Evolutionary conservation across 176 grass and related monocot genomes (phyloP), one percentile per base, ranked within the genome.

Genomic region (Zea luxurians): DNA sequence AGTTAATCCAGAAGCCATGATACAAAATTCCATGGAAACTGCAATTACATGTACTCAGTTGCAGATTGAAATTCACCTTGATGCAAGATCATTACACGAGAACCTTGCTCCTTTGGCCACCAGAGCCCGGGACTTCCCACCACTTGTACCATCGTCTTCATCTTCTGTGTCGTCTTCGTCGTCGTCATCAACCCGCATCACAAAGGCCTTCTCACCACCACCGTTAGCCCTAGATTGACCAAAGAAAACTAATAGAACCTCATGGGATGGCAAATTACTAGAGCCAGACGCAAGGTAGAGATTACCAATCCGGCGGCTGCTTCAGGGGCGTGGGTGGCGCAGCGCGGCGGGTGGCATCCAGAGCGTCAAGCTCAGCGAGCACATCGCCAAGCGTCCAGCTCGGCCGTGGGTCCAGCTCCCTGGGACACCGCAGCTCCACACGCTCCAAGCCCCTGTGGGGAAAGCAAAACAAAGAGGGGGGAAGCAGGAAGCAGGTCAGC

Each of bases 181-280:
- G 3, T 84, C 86, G 40, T 88, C 86, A 3, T 80, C 86, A 48
- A 88, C 72, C 27, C 86, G 64, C 86, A 88, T 88, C 57, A 88
- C 77, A 58, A 88, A 88, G 17, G 77, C 65, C 41, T 89, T 89
- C 70, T 75, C 70, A 41, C 6, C 15, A 20, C 64, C 37, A 16
- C 37, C 1, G 3, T 5, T 63, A 61, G 68, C 74, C 86, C 86
- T 84, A 57, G 64, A 42, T 84, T 41, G 15, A 84, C 9, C 8
- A 74, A 62, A 75, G 1, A 63, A 45, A 77, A 40, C 64, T 44
- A 15, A 3, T 52, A 3, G 5, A 40, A 74, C 18, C 27, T 61
- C 16, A 71, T 37, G 47, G 13, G 13, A 11, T 0, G 0, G 70
- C 4, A 55, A 76, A 70, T 7, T 34, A 63, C 7, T 6, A 5